Percentiles rank a stretch among this genome's conserved stretches.
Conservation (phyloP, 2,329 filamentous ascomycete genomes). For the Stachybotrys echinatus region DNA sequence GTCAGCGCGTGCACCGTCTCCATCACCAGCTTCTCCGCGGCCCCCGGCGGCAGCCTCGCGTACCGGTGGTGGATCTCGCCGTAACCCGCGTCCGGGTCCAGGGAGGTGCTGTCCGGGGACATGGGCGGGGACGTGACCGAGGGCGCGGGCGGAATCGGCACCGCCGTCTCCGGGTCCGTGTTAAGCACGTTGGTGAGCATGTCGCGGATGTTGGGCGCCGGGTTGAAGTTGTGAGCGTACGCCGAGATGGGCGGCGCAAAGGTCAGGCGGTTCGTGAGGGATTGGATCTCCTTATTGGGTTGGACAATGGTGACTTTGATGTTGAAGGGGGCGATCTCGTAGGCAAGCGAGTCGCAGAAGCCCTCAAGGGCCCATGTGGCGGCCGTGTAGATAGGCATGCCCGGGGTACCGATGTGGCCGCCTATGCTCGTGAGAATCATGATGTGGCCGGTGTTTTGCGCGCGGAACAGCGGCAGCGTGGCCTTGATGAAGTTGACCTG, state of each 20-base stretch:
- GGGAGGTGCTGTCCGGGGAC: constrained; percentile 22
- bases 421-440: constrained; percentile 86
- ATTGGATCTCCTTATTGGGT: constrained; percentile 86
- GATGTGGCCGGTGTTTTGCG: constrained; percentile 80
- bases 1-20: constrained; percentile 90
- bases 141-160: constrained; percentile 24
- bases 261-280: constrained; percentile 80
- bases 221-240: constrained; percentile 31
- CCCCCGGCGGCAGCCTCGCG: constrained; percentile 61
- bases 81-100: constrained; percentile 26
- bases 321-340: constrained; percentile 95
- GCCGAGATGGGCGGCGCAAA: constrained; percentile 72
- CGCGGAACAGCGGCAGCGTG: constrained; percentile 71
- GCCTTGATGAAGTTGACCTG: constrained; percentile 96
- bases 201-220: constrained; percentile 75
- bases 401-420: constrained; percentile 88
- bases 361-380: constrained; percentile 94
- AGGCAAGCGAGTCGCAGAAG: constrained; percentile 91
- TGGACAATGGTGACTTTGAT: constrained; percentile 95
- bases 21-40: constrained; percentile 69
- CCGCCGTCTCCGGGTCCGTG: constrained; percentile 60
- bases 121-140: constrained; percentile 21
- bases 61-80: constrained; percentile 61
- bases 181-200: constrained; percentile 79
- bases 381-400: constrained; percentile 84